Evolutionary conservation across 257 asterid genomes (phyloP), one percentile per base, ranked within the genome.

Genomic region (Nyctanthes arbortristis): DNA sequence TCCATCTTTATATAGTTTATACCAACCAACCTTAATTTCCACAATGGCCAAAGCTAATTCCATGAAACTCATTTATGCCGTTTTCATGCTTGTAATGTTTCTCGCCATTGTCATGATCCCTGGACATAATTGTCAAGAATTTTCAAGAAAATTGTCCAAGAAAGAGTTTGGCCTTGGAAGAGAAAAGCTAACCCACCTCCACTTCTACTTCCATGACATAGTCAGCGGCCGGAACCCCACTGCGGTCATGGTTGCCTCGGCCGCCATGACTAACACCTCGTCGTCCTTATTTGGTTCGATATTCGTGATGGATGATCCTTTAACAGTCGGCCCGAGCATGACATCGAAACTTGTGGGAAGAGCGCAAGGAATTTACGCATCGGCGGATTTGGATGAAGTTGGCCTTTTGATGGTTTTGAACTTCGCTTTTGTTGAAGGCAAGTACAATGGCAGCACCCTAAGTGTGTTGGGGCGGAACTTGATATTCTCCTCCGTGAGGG

Each of bases 201-300:
- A 47, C 47, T 82, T 82, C 82, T 82, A 66, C 83, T 79, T 79
- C 78, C 88, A 83, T 75, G 88, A 83, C 79, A 68, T 76, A 39
- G 77, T 79, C 37, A 70, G 78, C 71, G 87, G 84, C 9, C 75
- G 16, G 32, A 13, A 35, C 36, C 88, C 79, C 20, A 83, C 83
- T 36, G 79, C 79, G 60, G 20, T 49, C 0, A 77, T 47, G 11
- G 74, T 83, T 27, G 83, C 85, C 10, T 31, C 35, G 27, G 73
- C 81, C 54, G 49, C 78, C 40, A 7, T 12, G 43, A 79, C 81
- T 27, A 82, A 77, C 64, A 33, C 85, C 63, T 83, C 88, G 28
- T 32, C 63, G 69, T 74, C 83, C 34, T 63, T 66, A 0, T 83
- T 83, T 72, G 88, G 88, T n/a, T 1, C 22, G n/a, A 29, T 83